Evolutionary conservation across 352 stramenopile genomes (phyloP), one percentile per base, ranked within the genome.

Genomic region (Pelagophyceae sp.): DNA sequence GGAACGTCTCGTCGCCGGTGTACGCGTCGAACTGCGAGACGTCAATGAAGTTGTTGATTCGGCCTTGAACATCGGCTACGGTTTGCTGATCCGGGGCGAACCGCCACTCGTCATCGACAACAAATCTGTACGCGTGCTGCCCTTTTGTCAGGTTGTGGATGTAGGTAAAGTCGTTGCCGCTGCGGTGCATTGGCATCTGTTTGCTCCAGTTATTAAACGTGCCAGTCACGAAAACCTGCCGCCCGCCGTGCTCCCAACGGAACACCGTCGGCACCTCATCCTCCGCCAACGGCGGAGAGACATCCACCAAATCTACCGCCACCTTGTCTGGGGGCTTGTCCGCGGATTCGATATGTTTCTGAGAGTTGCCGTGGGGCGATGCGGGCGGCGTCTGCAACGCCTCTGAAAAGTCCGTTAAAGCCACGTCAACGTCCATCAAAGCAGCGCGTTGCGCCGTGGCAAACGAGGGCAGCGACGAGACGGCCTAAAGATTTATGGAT

Each of bases 21-120:
- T 93, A 94, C 0, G 87, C 82, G 77, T 91, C 90, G 78, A 99
- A 99, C 70, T 98, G 94, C 19, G 93, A 98, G 38, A 99, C 94
- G 85, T 99, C 96, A 76, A 99, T 97, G 82, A 98, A 98, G 83
- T 99, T 99, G 86, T 99, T 99, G 64, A 99, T 97, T 77, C 97
- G 95, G 50, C 95, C 95, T 83, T 99, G 93, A 40, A 98, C 94
- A 81, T 99, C 96, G 11, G 96, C 95, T 38, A 99, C 95, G 1
- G 96, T 99, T 50, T 96, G 94, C 81, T 95, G 90, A 80, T 94
- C 88, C 0, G 85, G 86, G 27, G 87, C 87, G 78, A 90, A 91
- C 35, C 96, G 89, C 96, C 96, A 99, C 85, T 99, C 96, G 79
- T 99, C 95, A 81, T 99, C 96, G 35, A 99, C 96, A 76, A 99